phyloP scores from a whole-genome alignment of 345 rosid species.

The Salix exigua region DNA sequence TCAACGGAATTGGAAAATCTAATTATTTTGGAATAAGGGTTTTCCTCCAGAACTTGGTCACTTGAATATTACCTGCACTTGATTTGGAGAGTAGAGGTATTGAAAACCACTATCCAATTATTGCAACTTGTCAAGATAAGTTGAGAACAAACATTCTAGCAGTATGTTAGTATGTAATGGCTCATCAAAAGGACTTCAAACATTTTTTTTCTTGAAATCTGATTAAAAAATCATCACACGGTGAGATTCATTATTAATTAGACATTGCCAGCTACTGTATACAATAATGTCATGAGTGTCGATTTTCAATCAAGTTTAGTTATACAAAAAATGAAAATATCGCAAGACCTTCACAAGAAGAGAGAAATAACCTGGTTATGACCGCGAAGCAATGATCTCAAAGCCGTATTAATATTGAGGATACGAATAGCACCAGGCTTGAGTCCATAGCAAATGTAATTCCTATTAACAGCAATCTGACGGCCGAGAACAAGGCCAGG shows the following conservation, averaged over 20 bases:
- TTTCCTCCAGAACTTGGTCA: not conserved
- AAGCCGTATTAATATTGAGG: slow-evolving; percentile 76
- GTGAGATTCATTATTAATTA: not conserved
- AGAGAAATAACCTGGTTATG: slow-evolving; percentile 60
- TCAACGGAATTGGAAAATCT: not conserved
- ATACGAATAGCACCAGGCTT: slow-evolving; percentile 81
- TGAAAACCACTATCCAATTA: not conserved
- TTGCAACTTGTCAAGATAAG: not conserved
- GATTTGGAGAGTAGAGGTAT: not conserved
- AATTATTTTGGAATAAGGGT: not conserved
- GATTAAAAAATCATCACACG: not conserved
- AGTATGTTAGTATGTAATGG: not conserved
- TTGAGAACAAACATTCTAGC: not conserved
- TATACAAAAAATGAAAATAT: not conserved
- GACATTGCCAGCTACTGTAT: not conserved
- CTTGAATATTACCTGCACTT: not conserved
- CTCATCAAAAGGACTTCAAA: not conserved
- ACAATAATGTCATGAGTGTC: not conserved
- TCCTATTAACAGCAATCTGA: slow-evolving; percentile 76
- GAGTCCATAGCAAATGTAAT: slow-evolving; percentile 78
- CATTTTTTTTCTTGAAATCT: not conserved
- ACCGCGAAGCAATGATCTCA: slow-evolving; percentile 74
- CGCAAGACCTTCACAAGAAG: not conserved
- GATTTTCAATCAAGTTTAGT: not conserved
- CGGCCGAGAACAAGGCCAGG: slow-evolving; percentile 77